These are phyloP conservation scores for Pleurotus ostreatus DNA, from an alignment of 768 basidiomycete species.

Conservation along the genomic window DNA sequence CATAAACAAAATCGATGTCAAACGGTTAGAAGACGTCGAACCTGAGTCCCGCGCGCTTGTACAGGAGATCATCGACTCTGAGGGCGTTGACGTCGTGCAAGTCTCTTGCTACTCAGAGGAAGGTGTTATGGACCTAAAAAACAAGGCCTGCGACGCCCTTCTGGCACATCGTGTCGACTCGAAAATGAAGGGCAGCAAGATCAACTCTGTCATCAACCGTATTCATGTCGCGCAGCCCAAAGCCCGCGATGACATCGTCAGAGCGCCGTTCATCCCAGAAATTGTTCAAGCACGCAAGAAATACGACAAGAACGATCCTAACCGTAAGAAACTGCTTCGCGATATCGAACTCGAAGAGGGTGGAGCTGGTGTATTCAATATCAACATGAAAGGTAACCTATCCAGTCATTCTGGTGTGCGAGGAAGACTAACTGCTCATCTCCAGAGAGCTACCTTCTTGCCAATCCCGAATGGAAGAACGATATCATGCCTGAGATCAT, in stretches of 20 bases:
- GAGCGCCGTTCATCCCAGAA: conserved; percentile 89
- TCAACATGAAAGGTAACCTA: conserved; percentile 81
- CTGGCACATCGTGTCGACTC: conserved; percentile 91
- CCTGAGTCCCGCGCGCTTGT: conserved; percentile 75
- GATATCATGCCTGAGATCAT: conserved; percentile 98
- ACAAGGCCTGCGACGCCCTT: conserved; percentile 91
- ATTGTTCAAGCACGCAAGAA: conserved; percentile 69
- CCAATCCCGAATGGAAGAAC: conserved; percentile 91
- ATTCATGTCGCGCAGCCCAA: conserved; percentile 94
- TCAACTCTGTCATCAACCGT: conserved; percentile 89
- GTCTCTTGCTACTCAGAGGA: conserved; percentile 96
- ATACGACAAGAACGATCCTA: conserved; percentile 85
- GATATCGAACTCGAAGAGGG: conserved; percentile 87
- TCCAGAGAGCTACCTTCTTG: conserved; percentile 85
- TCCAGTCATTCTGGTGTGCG: not conserved
- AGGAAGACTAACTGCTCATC: not conserved
- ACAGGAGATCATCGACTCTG: conserved; percentile 77
- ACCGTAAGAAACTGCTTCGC: conserved; percentile 65
- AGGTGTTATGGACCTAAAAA: conserved; percentile 96
- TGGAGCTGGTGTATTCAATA: conserved; percentile 87
- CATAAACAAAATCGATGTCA: conserved; percentile 97
- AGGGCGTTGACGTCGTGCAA: conserved; percentile 72
- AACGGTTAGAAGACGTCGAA: conserved; percentile 78
- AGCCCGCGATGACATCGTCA: conserved; percentile 83
- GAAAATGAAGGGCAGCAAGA: conserved; percentile 92